Base-by-base conservation (phyloP, 2,329 filamentous ascomycete genomes). In the Aureobasidium sp. region DNA sequence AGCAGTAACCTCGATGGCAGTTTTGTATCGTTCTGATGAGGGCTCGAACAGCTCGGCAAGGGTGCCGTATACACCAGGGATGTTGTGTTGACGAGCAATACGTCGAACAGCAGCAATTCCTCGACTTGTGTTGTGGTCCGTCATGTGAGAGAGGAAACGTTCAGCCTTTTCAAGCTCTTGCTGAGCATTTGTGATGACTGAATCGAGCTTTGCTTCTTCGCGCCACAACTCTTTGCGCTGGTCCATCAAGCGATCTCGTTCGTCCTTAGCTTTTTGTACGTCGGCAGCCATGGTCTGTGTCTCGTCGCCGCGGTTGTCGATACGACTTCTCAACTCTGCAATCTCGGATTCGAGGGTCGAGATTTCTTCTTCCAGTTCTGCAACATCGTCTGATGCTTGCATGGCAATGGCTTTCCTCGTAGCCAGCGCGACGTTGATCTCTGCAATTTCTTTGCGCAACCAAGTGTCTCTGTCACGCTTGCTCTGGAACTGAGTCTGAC, bases 1-100 rank as follows among this genome's bases (percentile, higher is more conserved):
- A 2, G 93, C 94, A 57, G 92, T 94, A 68, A 96, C 91, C 75
- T 99, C 94, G 10, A 95, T 88, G 2, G 94, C 91, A 11, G 92
- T 86, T 63, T 91, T 86, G 75, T 96, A 97, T 59, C 85, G 83
- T 59, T 96, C 91, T 62, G 81, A 85, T 53, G 96, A 91, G 60
- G 91, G 85, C 29, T 59, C 57, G 68, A 97, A 85, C n/a, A 99
- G 83, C 72, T 99, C 95, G 5, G 93, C 92, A 41, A 99, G 76
- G 0, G 92, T 96, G 54, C 95, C 94, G 71, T 96, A 95, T 1
- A 94, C 91, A 30, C 94, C 94, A 1, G 88, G 83, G 6, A 97
- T 84, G 63, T 91, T 85, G 65, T 88, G 80, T 67, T 95, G 86
- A 52, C 85, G 83, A 75, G 91, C 93, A 68, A 97, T 82, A 47